Conservation (phyloP, 495 filamentous ascomycete genomes). For the Penicillium alfredii region DNA sequence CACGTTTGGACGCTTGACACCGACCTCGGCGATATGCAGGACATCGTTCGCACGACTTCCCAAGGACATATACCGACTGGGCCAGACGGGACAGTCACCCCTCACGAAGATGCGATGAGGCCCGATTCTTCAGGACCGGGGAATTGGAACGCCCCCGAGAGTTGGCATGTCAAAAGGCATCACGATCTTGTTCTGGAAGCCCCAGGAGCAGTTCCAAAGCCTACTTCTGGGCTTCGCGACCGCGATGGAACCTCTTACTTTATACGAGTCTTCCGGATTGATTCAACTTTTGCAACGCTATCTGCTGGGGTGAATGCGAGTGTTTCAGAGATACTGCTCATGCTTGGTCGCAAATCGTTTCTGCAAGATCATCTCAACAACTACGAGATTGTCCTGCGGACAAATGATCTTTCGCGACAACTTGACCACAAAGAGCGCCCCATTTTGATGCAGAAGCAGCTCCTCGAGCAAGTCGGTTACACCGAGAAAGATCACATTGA, state of each 20-base stretch:
- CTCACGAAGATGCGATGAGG: conserved; percentile 30
- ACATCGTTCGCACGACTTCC: conserved; percentile 55
- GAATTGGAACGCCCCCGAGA: conserved; percentile 85
- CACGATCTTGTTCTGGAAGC: conserved; percentile 58
- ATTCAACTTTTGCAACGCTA: conserved; percentile 89
- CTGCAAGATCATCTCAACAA: conserved; percentile 83
- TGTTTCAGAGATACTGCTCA: conserved; percentile 73
- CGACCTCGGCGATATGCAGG: conserved; percentile 75
- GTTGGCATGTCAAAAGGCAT: conserved; percentile 76
- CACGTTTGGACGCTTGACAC: conserved; percentile 71
- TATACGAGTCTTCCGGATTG: conserved; percentile 90
- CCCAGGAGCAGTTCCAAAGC: conserved; percentile 53
- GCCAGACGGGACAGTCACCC: conserved; percentile 40
- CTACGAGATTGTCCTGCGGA: conserved; percentile 91
- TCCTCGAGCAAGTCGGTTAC: conserved; percentile 91
- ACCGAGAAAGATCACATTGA: conserved; percentile 81
- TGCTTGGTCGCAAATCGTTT: conserved; percentile 86
- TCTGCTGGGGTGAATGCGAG: conserved; percentile 74
- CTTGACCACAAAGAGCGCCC: conserved; percentile 73
- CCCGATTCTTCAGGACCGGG: conserved; percentile 27
- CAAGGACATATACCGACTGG: conserved; percentile 8
- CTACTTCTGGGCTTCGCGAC: conserved; percentile 43
- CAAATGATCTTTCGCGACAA: conserved; percentile 83
- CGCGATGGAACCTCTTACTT: conserved; percentile 69
- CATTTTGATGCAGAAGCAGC: conserved; percentile 83